phyloP scores from a whole-genome alignment of 2,329 filamentous ascomycete genomes.

The Eurotiales sp. region DNA sequence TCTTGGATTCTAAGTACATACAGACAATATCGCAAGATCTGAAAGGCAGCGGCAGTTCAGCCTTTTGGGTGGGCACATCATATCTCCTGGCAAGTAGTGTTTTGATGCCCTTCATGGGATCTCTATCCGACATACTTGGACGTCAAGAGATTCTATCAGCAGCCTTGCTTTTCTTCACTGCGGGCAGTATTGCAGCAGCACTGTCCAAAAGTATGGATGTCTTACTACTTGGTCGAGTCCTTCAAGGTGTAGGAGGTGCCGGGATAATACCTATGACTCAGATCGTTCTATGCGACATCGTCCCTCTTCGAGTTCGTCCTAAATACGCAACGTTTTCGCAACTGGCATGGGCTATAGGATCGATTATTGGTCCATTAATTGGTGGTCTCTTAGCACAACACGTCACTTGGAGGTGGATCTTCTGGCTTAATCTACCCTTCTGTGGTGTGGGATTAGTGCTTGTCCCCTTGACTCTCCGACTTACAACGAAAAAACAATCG shows the following conservation, averaged over 20 bases:
- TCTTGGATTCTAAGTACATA: too few relatives aligned
- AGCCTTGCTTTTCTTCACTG: constrained; percentile 41
- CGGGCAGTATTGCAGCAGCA: constrained; percentile 42
- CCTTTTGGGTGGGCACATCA: constrained; percentile 51
- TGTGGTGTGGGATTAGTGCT: constrained; percentile 47
- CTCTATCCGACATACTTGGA: constrained; percentile 48
- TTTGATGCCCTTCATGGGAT: constrained; percentile 50
- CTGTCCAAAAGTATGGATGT: constrained; percentile 41
- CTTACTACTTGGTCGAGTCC: constrained; percentile 44
- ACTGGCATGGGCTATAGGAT: constrained; percentile 39
- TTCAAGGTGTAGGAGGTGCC: constrained; percentile 45
- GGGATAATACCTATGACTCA: constrained; percentile 43
- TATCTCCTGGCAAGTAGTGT: constrained; percentile 42
- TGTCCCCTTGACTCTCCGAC: constrained; percentile 52
- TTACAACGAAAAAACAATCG: constrained; percentile 54
- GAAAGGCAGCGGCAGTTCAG: too few relatives aligned
- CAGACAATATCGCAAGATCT: too few relatives aligned
- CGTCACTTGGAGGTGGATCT: constrained; percentile 34
- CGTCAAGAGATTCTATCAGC: constrained; percentile 40
- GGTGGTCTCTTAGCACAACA: constrained; percentile 40
- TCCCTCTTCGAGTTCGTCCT: constrained; percentile 39
- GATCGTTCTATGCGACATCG: constrained; percentile 43
- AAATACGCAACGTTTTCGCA: constrained; percentile 39
- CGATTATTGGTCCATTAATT: constrained; percentile 39
- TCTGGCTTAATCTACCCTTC: constrained; percentile 62